Percentiles rank a stretch among this genome's conserved stretches.
Conservation (phyloP, 2,329 filamentous ascomycete species). For the Penicillium sp. region DNA sequence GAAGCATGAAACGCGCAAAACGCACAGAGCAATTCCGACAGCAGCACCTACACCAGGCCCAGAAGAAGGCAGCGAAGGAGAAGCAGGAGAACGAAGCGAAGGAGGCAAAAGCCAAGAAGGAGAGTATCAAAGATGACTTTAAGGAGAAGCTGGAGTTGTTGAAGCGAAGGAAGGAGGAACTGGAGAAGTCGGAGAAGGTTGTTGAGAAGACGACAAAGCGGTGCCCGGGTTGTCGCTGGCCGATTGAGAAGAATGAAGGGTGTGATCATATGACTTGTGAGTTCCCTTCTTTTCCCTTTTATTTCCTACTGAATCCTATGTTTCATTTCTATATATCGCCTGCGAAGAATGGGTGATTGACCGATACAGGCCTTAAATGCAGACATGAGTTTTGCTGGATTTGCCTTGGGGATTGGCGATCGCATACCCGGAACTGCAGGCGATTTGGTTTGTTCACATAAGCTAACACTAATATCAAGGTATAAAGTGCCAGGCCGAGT, state of each 20-base stretch:
- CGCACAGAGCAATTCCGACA: conserved; percentile 5
- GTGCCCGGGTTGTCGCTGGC: conserved; percentile 17
- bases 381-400: conserved; percentile 18
- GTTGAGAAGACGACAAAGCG: conserved; percentile 16
- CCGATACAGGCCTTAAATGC: conserved; percentile 17
- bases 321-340: not conserved
- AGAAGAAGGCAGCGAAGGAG: conserved; percentile 7
- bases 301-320: not conserved
- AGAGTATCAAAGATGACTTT: conserved; percentile 8
- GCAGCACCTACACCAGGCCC: conserved; percentile 1
- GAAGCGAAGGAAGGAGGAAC: conserved; percentile 9
- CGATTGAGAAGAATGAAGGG: conserved; percentile 19
- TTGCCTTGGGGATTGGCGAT: conserved; percentile 9
- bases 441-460: not conserved
- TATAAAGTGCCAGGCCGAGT: conserved; percentile 17
- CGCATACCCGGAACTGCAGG: conserved; percentile 14
- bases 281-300: not conserved
- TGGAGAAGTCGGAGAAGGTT: conserved; percentile 4
- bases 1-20: not conserved
- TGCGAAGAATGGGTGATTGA: conserved; percentile 5
- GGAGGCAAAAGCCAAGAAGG: not conserved
- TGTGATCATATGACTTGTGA: conserved; percentile 22
- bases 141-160: conserved; percentile 12
- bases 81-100: conserved; percentile 8
- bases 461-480: conserved; percentile 11